phyloP scores from a whole-genome alignment of 495 filamentous ascomycete species.

The Lasiosphaeria ovina region DNA sequence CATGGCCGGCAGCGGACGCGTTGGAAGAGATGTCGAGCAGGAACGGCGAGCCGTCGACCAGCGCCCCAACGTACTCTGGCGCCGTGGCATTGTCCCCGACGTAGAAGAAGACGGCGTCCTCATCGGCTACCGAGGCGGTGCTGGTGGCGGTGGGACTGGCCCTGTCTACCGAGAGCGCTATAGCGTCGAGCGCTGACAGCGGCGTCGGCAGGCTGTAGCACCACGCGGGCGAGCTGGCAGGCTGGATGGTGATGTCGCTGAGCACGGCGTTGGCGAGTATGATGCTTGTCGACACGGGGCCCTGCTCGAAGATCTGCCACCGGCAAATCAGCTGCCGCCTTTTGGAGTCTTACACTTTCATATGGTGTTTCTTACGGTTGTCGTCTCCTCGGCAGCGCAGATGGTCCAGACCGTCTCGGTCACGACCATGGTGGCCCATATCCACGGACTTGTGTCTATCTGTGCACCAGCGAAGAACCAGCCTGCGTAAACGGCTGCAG shows the following conservation, averaged over 20 bases:
- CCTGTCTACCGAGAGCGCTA: constrained; percentile 14
- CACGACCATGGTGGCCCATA: constrained; percentile 17
- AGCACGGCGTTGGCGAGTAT: constrained; percentile 15
- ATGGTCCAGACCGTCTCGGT: constrained; percentile 23
- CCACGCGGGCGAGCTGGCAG: constrained; percentile 21
- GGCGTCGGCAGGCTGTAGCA: constrained; percentile 25
- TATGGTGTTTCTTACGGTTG: constrained; percentile 5
- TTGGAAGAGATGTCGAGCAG: constrained; percentile 23
- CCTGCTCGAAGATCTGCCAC: constrained; percentile 11
- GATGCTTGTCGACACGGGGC: constrained; percentile 15
- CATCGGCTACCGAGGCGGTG: neutral
- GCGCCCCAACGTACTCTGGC: constrained; percentile 19
- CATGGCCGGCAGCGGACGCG: constrained; percentile 13
- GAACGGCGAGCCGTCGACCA: constrained; percentile 16
- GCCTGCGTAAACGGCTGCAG: neutral
- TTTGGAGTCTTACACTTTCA: neutral
- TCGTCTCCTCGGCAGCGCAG: constrained; percentile 14
- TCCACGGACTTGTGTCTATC: constrained; percentile 8
- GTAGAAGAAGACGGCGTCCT: constrained; percentile 22
- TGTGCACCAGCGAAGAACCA: neutral
- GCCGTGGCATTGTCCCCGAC: constrained; percentile 17
- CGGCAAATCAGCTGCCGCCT: neutral
- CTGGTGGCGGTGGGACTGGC: neutral
- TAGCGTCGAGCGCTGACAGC: constrained; percentile 10
- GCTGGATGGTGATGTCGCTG: constrained; percentile 22